A percentile compares a stretch with the other conserved stretches of the same genome.
phyloP scores from a whole-genome alignment of 1,139 yeast species.

The Saccharomyces hybrid region DNA sequence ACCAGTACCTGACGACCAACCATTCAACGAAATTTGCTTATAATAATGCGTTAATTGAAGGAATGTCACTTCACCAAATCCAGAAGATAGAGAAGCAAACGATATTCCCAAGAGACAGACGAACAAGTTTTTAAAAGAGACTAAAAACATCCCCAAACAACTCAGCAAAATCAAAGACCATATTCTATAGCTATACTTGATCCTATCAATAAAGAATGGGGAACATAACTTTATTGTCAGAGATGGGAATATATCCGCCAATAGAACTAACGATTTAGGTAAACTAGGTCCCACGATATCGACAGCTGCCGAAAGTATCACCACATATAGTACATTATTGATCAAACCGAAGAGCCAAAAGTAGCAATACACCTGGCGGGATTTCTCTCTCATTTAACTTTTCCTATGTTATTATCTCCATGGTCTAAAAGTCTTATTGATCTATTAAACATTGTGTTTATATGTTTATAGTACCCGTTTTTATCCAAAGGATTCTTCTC shows the following conservation, averaged over 20 bases:
- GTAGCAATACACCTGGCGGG: conserved; percentile 37
- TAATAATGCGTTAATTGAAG: conserved; percentile 74
- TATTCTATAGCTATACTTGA: conserved; percentile 55
- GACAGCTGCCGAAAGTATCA: conserved; percentile 83
- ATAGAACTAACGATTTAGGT: conserved; percentile 78
- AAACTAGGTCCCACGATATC: conserved; percentile 78
- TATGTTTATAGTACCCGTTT: background rate
- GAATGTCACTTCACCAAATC: conserved; percentile 85
- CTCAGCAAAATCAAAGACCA: conserved; percentile 51
- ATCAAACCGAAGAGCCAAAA: conserved; percentile 83
- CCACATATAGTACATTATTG: conserved; percentile 85
- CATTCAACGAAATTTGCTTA: conserved; percentile 55
- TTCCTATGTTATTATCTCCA: background rate
- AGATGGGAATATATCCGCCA: conserved; percentile 85
- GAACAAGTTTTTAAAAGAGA: conserved; percentile 40
- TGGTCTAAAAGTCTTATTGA: background rate
- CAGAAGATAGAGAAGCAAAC: conserved; percentile 78
- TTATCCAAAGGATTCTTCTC: background rate
- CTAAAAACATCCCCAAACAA: conserved; percentile 65
- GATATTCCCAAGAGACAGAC: conserved; percentile 60
- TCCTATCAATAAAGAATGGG: conserved; percentile 67
- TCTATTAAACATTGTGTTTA: background rate
- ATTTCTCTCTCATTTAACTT: background rate
- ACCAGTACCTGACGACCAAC: conserved; percentile 93
- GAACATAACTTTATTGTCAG: conserved; percentile 62